Base-by-base conservation (phyloP, 768 basidiomycete species). In the Collybia sp. region DNA sequence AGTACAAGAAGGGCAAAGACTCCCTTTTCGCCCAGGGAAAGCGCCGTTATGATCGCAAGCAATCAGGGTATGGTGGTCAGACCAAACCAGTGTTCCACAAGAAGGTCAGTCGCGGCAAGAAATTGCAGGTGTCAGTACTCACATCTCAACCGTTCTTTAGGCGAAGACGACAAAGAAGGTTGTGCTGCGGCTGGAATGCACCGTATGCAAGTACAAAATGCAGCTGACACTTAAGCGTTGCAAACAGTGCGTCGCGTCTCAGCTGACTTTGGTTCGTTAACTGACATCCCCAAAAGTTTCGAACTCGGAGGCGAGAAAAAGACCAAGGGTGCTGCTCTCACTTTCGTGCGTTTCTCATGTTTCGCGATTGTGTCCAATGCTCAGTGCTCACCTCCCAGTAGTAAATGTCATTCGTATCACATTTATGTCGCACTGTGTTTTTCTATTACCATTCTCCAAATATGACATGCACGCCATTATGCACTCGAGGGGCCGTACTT, bases 81-180 rank as follows among this genome's bases (percentile, higher is more conserved):
- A 99, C 95, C 49, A 99, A 99, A 78, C 95, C 95, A 51, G 94
- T 99, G 72, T 99, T 99, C 88, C 96, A 99, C 89, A 99, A 99
- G 81, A 98, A 96, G 86, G 93, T 84, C 55, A 59, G 73, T 65
- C 39, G 9, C 18, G 8, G 13, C 19, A 12, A 30, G 3, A 11
- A 2, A 6, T 9, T 10, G 12, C 34, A 15, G 15, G 10, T 40
- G 15, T 9, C 2, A 0, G 1, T 38, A 15, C 41, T 11, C 1
- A 15, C 43, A 42, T 12, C 17, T 8, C 44, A 30, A n/a, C 2
- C 6, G 35, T 8, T 18, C 6, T n/a, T 35, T 63, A 91, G 88
- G 92, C 93, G 49, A 95, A 95, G 80, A 95, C 93, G 50, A 98
- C 95, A 54, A 99, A 98, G 88, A 99, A 99, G 80, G 93, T 99